phyloP scores from a whole-genome alignment of 139 green algal species.

The Chara braunii region DNA sequence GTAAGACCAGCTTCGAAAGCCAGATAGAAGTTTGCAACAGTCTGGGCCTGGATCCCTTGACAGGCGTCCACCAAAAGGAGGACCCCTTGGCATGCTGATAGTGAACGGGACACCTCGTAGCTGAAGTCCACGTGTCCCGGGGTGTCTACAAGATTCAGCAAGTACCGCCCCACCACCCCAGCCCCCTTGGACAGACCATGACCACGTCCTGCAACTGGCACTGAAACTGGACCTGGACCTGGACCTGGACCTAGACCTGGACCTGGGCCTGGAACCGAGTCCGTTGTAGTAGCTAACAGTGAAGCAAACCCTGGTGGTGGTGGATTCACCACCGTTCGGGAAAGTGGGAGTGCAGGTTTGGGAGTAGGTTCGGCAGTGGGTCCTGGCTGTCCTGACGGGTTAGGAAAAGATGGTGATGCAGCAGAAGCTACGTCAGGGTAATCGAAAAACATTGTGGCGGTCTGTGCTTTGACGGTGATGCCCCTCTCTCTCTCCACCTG shows the following conservation, averaged over 20 bases:
- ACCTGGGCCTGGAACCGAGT: too few relatives aligned
- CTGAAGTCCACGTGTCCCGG: conserved; percentile 84
- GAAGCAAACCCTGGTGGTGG: too few relatives aligned
- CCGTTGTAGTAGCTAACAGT: too few relatives aligned
- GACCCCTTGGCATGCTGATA: conserved; percentile 62
- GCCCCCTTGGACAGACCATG: not conserved
- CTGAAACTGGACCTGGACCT: too few relatives aligned
- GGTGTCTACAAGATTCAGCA: conserved; percentile 83
- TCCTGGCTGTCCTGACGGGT: too few relatives aligned
- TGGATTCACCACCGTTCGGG: too few relatives aligned
- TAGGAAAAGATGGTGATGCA: too few relatives aligned
- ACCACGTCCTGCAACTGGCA: not conserved
- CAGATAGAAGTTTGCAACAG: conserved; percentile 87
- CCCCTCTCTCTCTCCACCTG: conserved; percentile 78
- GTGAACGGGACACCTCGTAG: conserved; percentile 59
- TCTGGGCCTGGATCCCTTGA: conserved; percentile 50
- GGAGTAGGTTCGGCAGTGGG: too few relatives aligned
- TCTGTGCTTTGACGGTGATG: conserved; percentile 81
- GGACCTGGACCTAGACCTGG: too few relatives aligned
- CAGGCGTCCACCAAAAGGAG: conserved; percentile 86
- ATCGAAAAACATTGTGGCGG: conserved; percentile 28
- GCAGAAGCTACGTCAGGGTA: too few relatives aligned
- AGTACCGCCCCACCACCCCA: conserved; percentile 46
- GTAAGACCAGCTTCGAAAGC: conserved; percentile 78
- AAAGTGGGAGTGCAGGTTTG: too few relatives aligned